phyloP scores from a whole-genome alignment of 371 early-diverging fungal genomes.

The Chytridium lagenaria region DNA sequence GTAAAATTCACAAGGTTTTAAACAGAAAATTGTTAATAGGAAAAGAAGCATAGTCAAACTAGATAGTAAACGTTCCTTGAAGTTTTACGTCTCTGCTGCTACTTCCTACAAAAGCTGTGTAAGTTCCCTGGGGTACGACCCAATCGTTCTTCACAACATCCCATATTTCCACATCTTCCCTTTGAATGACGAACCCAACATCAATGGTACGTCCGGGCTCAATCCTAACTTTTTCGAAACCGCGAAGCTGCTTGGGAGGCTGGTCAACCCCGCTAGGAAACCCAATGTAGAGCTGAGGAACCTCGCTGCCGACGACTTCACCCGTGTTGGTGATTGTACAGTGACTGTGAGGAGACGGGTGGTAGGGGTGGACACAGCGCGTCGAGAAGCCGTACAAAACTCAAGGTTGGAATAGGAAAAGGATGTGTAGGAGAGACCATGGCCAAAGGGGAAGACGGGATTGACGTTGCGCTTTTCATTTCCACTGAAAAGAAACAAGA shows the following conservation, averaged over 20 bases:
- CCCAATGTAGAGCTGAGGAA: conserved; percentile 52
- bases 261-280: conserved; percentile 56
- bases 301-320: conserved; percentile 58
- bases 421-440: conserved; percentile 68
- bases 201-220: conserved; percentile 27
- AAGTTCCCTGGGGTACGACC: conserved; percentile 55
- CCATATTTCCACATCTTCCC: conserved; percentile 55
- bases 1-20: too few species aligned
- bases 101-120: conserved; percentile 55
- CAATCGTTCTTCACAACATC: conserved; percentile 44
- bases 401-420: conserved; percentile 55
- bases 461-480: conserved; percentile 56
- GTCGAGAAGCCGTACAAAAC: not conserved
- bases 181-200: conserved; percentile 49
- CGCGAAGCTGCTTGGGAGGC: conserved; percentile 62
- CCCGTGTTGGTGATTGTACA: conserved; percentile 62
- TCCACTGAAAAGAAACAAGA: too few species aligned
- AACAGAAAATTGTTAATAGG: too few species aligned
- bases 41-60: too few species aligned
- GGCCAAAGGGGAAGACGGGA: conserved; percentile 66
- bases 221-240: conserved; percentile 60
- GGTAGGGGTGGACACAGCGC: not conserved
- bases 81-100: conserved; percentile 57
- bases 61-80: conserved; percentile 23
- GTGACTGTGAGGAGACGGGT: conserved; percentile 39